Conservation (phyloP, 202 grass and related monocot species). For the Musa balbisiana region DNA sequence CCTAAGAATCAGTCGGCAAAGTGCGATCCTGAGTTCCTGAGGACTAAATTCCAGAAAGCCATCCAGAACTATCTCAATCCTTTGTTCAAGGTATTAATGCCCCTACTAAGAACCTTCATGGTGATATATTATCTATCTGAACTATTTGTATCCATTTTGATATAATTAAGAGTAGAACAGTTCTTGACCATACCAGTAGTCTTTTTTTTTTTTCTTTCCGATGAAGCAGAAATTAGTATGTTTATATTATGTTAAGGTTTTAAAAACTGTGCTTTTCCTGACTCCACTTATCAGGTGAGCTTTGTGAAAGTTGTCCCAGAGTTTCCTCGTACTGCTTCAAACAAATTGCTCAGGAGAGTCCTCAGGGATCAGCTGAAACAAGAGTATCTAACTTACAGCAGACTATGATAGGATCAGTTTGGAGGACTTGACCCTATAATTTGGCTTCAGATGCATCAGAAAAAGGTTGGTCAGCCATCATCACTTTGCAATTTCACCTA, state of each 20-base stretch:
- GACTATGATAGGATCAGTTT: conserved; percentile 30
- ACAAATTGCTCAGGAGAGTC: conserved; percentile 84
- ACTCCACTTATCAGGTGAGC: conserved; percentile 45
- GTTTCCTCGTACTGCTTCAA: conserved; percentile 84
- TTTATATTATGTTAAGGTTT: background rate
- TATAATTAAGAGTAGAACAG: background rate
- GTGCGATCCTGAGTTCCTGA: conserved; percentile 40
- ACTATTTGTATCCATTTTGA: background rate
- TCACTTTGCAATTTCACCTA: too few species aligned
- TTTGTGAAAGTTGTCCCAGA: conserved; percentile 74
- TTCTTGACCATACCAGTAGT: too few species aligned
- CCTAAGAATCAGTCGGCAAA: conserved; percentile 47
- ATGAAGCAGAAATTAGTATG: background rate
- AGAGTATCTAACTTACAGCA: conserved; percentile 41
- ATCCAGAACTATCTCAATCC: conserved; percentile 86
- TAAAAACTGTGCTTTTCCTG: background rate
- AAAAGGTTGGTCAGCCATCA: too few species aligned
- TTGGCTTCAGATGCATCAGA: too few species aligned
- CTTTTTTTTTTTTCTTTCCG: background rate
- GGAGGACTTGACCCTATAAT: background rate
- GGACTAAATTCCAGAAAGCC: conserved; percentile 67
- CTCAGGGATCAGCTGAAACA: conserved; percentile 57
- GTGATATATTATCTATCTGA: background rate
- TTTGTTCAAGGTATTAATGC: conserved; percentile 75
- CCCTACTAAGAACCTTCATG: background rate